phyloP scores from a whole-genome alignment of 2,329 filamentous ascomycete genomes.

The Phaeosphaeria sp. region DNA sequence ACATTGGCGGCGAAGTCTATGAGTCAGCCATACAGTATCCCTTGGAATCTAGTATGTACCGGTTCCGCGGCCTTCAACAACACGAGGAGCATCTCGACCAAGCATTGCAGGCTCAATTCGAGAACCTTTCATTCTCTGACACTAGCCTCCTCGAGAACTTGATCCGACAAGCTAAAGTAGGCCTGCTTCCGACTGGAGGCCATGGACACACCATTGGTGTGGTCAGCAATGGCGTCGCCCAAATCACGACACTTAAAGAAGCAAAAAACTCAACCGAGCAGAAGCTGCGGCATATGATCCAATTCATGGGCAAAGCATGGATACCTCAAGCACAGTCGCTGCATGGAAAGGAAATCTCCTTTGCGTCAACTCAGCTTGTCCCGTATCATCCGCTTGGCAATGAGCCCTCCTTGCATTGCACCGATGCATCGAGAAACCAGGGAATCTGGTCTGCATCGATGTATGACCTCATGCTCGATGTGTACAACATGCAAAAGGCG shows the following conservation, averaged over 20 bases:
- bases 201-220: constrained; percentile 5
- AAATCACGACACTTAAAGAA: background rate
- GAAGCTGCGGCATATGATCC: constrained; percentile 27
- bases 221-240: background rate
- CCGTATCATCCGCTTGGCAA: constrained; percentile 57
- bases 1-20: background rate
- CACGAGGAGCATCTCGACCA: constrained; percentile 9
- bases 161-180: constrained; percentile 29
- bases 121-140: constrained; percentile 48
- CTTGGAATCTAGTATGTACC: constrained; percentile 48
- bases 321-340: constrained; percentile 14
- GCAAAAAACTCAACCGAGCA: constrained; percentile 3
- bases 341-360: constrained; percentile 4
- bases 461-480: constrained; percentile 38
- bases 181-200: constrained; percentile 14
- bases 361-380: constrained; percentile 23
- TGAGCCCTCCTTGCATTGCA: constrained; percentile 47
- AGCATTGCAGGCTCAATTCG: constrained; percentile 33
- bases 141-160: constrained; percentile 36
- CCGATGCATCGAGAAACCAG: constrained; percentile 6
- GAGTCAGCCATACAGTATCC: constrained; percentile 30
- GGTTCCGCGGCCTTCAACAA: constrained; percentile 42
- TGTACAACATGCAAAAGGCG: constrained; percentile 40
- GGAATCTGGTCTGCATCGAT: constrained; percentile 28
- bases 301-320: constrained; percentile 41